Base-by-base conservation (phyloP, 345 rosid species). In the Aquilaria malaccensis region DNA sequence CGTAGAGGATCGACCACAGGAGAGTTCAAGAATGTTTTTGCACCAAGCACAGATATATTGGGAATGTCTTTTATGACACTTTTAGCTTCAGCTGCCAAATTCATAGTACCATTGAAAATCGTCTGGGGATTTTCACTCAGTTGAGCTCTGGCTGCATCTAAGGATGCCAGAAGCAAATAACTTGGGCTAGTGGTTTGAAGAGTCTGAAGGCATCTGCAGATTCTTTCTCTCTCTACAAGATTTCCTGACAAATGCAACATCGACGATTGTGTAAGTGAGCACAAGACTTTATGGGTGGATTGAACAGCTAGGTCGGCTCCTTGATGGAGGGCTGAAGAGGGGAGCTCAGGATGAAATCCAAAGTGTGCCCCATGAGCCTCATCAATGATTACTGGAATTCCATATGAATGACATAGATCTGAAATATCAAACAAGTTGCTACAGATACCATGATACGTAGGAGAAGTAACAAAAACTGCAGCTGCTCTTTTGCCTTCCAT, bases 111-210 rank as follows among this genome's bases (percentile, higher is more conserved):
- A 63, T 65, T 48, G 62, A 83, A 83, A 30, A 74, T 49, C 4
- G 67, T 58, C 64, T 59, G 71, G 11, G 75, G 83, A 48, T 73
- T 75, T 73, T 79, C 77, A 62, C 67, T 73, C 49, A 83, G 70
- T 50, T 83, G 85, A 56, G 82, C 82, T 75, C 83, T 79, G 58
- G 89, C 80, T 56, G 85, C 85, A 75, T 83, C 89, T 55, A 83
- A 63, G 1, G 89, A 83, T 62, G 85, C 84, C 65, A 83, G 72
- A 70, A 84, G 84, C 66, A 77, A 74, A 68, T 78, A 75, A 70
- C 81, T 80, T 13, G 87, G 87, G 66, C 87, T 82, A 22, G 82
- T 60, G 70, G 78, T 82, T 72, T 72, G 81, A 52, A 82, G 84
- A 10, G 73, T 79, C 62, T 79, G 87, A 62, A 82, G 87, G 74